phyloP scores from a whole-genome alignment of 495 filamentous ascomycete genomes.

The Aspergillus leporis region DNA sequence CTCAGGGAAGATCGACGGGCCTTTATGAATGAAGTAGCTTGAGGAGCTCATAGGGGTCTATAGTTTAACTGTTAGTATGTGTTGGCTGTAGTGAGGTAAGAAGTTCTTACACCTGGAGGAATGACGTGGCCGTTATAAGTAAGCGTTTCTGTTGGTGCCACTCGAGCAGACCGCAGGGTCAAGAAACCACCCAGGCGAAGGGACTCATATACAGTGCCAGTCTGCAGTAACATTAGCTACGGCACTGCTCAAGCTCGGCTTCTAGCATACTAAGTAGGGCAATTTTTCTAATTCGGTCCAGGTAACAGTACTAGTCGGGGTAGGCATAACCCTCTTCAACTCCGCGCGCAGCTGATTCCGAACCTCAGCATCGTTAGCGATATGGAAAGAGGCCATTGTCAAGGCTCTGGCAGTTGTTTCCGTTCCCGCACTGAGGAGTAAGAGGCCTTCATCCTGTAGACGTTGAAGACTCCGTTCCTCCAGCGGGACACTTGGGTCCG shows the following conservation, averaged over 20 bases:
- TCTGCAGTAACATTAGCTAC: constrained; percentile 20
- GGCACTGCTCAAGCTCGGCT: background rate
- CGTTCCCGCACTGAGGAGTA: constrained; percentile 42
- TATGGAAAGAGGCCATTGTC: constrained; percentile 24
- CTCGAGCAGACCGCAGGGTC: constrained; percentile 38
- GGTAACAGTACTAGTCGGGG: constrained; percentile 24
- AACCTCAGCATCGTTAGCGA: constrained; percentile 8
- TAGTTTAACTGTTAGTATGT: constrained; percentile 18
- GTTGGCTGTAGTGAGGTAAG: constrained; percentile 6
- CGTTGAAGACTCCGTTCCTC: constrained; percentile 29
- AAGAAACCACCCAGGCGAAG: constrained; percentile 46
- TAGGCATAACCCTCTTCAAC: constrained; percentile 31
- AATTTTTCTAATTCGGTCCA: constrained; percentile 49
- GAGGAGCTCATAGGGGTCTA: constrained; percentile 46
- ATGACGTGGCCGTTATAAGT: constrained; percentile 40
- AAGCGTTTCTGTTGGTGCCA: constrained; percentile 40
- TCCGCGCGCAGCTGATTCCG: constrained; percentile 29
- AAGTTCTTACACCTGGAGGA: constrained; percentile 32
- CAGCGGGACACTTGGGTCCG: constrained; percentile 21
- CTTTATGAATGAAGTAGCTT: constrained; percentile 46
- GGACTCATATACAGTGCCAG: constrained; percentile 46
- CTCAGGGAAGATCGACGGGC: constrained; percentile 47
- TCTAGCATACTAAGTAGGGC: constrained; percentile 44
- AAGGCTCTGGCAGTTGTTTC: constrained; percentile 39
- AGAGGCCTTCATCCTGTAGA: constrained; percentile 39